Evolutionary conservation across 805 yeast species (phyloP), one percentile per base, ranked within the genome.

Genomic region (Lachancea quebecensis): DNA sequence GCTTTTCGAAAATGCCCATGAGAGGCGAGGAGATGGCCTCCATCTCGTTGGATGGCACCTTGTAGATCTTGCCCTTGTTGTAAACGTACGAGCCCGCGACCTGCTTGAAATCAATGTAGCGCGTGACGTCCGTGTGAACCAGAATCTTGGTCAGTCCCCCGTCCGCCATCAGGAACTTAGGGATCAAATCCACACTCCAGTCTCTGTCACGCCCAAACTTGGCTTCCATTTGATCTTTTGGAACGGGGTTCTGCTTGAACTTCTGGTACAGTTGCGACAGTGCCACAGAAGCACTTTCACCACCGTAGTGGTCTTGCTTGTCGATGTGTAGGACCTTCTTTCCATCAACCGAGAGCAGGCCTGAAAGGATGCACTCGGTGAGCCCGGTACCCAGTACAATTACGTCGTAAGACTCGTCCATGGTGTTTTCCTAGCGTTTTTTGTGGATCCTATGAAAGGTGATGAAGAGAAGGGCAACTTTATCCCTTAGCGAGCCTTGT

Each of bases 391-490:
- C 99, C 49, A 91, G 75, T 25, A 91, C 97, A 56, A 93, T 91
- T 50, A 91, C 96, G 72, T 93, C 99, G 79, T 90, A 93, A 53
- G 86, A 79, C 68, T 90, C 96, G 69, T 93, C 98, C 96, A 93
- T 88, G 12, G 28, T 31, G 10, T 15, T 30, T 14, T 14, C 18
- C 12, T 16, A 16, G 16, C 11, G 17, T 16, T 21, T 21, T 21
- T 21, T 21, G 25, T 21, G 25, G 25, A 21, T 21, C 25, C 7
- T 21, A 7, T 4, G 25, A 21, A 21, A 21, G 25, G 25, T 21
- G 25, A 7, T 21, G 25, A 21, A 21, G 25, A 21, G 25, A 4
- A 21, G 25, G 25, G 25, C 25, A 21, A 21, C 25, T 21, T 21
- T 21, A 21, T 21, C 25, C 25, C 25, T 21, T 21, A 21, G 25